A percentile compares a stretch with the other conserved stretches of the same genome.
Conservation (phyloP, 306 rosid genomes). For the Begonia loranthoides region DNA sequence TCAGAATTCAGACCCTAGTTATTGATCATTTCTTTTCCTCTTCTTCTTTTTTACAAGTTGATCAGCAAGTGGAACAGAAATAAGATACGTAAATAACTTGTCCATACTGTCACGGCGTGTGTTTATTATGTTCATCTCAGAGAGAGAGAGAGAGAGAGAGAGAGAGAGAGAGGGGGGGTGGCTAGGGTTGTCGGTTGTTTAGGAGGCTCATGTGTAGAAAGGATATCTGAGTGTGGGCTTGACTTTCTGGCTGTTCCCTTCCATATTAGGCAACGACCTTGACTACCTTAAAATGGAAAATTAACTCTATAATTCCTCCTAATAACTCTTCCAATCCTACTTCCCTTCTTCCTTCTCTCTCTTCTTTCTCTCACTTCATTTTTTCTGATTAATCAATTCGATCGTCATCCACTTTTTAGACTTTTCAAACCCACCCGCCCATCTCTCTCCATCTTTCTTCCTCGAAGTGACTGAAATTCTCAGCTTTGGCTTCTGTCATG, state of each 20-base stretch:
- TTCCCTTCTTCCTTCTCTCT: background rate
- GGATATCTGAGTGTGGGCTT: conserved; percentile 16
- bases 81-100: background rate
- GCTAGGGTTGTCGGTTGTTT: conserved; percentile 36
- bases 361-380: background rate
- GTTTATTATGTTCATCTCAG: background rate
- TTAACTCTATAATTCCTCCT: conserved; percentile 9
- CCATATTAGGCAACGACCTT: conserved; percentile 30
- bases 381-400: too few species aligned
- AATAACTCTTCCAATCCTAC: conserved; percentile 9
- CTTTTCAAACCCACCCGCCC: background rate
- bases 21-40: background rate
- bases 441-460: background rate
- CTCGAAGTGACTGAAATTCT: too few species aligned
- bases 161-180: conserved; percentile 11
- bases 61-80: background rate
- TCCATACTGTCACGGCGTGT: background rate
- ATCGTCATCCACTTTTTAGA: background rate
- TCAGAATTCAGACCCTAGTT: background rate
- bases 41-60: background rate
- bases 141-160: conserved; percentile 12
- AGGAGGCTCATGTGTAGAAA: conserved; percentile 19
- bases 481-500: too few species aligned
- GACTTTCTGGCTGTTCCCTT: conserved; percentile 31
- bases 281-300: conserved; percentile 30